phyloP scores from a whole-genome alignment of 1,284 basidiomycete genomes.

The Leucoagaricus sp. region DNA sequence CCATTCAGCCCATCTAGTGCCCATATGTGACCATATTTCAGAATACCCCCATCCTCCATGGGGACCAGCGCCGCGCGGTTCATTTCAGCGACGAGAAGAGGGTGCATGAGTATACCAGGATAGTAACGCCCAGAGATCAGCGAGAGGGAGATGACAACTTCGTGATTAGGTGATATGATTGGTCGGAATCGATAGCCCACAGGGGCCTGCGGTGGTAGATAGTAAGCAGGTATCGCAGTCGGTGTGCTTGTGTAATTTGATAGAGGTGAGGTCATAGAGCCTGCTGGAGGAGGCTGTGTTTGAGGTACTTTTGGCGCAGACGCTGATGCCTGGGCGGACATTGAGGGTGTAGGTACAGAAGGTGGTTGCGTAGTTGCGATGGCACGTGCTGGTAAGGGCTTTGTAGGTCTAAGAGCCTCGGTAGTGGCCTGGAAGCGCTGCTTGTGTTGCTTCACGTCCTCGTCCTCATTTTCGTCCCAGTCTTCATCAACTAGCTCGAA shows the following conservation, averaged over 20 bases:
- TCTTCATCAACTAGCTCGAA: slow-evolving; percentile 75
- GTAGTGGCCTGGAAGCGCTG: not conserved
- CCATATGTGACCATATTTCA: slow-evolving; percentile 52
- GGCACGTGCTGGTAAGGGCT: not conserved
- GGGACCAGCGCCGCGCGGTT: slow-evolving; percentile 36
- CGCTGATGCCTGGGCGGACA: not conserved
- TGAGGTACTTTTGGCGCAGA: slow-evolving; percentile 2
- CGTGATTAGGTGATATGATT: slow-evolving; percentile 61
- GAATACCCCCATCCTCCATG: slow-evolving; percentile 34
- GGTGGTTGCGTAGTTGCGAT: not conserved
- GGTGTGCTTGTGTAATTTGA: not conserved
- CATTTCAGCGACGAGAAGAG: slow-evolving; percentile 47
- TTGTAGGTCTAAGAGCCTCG: not conserved
- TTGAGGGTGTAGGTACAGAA: not conserved
- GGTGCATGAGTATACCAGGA: slow-evolving; percentile 63
- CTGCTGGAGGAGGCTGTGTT: not conserved
- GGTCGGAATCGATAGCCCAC: slow-evolving; percentile 67
- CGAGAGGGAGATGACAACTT: slow-evolving; percentile 64
- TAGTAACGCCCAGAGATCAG: slow-evolving; percentile 77
- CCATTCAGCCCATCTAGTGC: slow-evolving; percentile 67
- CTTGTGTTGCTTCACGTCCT: slow-evolving; percentile 10
- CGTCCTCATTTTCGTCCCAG: slow-evolving; percentile 49
- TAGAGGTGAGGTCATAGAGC: not conserved
- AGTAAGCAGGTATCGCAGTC: slow-evolving; percentile 31
- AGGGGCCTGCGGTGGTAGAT: slow-evolving; percentile 61